phyloP scores from a whole-genome alignment of 1,139 yeast species.

The Yamadazyma dendronema region DNA sequence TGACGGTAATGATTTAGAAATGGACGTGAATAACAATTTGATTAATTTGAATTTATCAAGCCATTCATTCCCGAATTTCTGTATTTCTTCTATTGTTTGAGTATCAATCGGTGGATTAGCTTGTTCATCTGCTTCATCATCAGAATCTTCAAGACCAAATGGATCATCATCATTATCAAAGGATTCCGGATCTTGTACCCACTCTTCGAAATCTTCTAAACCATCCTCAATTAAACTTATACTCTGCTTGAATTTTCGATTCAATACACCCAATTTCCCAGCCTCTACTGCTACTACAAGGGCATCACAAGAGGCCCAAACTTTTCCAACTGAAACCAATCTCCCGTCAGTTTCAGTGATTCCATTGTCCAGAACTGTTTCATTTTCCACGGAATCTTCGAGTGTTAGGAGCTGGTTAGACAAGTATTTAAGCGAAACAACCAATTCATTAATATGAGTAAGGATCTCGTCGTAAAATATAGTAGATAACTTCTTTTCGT shows the following conservation, averaged over 20 bases:
- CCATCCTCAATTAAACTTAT: slow-evolving; percentile 59
- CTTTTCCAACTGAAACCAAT: slow-evolving; percentile 57
- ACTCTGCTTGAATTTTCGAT: slow-evolving; percentile 43
- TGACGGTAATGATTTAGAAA: slow-evolving; percentile 53
- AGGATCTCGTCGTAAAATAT: slow-evolving; percentile 42
- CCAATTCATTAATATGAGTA: slow-evolving; percentile 24
- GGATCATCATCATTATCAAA: slow-evolving; percentile 46
- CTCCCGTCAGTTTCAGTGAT: slow-evolving; percentile 45
- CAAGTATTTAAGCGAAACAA: slow-evolving; percentile 23
- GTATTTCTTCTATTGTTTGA: slow-evolving; percentile 28
- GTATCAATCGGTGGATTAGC: slow-evolving; percentile 21
- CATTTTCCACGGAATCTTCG: slow-evolving; percentile 22
- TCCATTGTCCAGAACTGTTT: too few relatives aligned
- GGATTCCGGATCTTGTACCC: slow-evolving; percentile 60
- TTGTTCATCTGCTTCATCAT: slow-evolving; percentile 22
- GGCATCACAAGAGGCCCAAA: slow-evolving; percentile 61
- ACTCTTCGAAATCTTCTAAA: slow-evolving; percentile 55
- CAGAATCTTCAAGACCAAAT: slow-evolving; percentile 33
- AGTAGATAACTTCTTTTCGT: slow-evolving; percentile 34
- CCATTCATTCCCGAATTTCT: slow-evolving; percentile 48
- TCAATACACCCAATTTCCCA: slow-evolving; percentile 54
- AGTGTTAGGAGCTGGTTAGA: slow-evolving; percentile 29
- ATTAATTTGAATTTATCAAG: slow-evolving; percentile 51
- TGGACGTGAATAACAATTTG: slow-evolving; percentile 52
- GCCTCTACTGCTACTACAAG: slow-evolving; percentile 36